Conservation (phyloP, 768 basidiomycete species). For the Mycena maculata region DNA sequence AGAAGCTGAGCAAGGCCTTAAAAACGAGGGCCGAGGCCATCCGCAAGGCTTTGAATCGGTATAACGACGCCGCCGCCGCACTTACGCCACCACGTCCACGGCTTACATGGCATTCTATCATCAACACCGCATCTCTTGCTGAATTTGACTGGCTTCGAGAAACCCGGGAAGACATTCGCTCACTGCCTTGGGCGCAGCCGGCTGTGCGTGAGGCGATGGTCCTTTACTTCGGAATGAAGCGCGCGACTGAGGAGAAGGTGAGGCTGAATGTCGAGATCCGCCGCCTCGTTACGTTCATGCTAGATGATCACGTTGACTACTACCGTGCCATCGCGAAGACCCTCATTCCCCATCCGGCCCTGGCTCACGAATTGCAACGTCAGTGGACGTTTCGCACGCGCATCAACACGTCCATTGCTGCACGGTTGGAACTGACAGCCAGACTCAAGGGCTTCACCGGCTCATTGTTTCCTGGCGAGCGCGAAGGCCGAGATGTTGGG, state of each 20-base stretch:
- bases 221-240: slow-evolving; percentile 24
- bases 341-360: not conserved
- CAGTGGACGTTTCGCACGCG: no score
- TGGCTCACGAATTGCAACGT: not conserved
- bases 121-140: slow-evolving; percentile 29
- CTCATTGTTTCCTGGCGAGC: no score
- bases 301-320: slow-evolving; percentile 19
- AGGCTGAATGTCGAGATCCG: slow-evolving; percentile 38
- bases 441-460: no score
- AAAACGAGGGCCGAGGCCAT: slow-evolving; percentile 30
- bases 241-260: slow-evolving; percentile 38
- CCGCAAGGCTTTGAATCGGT: slow-evolving; percentile 16
- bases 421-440: no score
- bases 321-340: not conserved
- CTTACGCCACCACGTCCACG: slow-evolving; percentile 15
- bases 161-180: slow-evolving; percentile 15
- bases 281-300: slow-evolving; percentile 33
- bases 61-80: slow-evolving; percentile 26
- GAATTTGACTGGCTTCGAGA: slow-evolving; percentile 36
- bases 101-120: slow-evolving; percentile 33
- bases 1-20: slow-evolving; percentile 31
- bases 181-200: slow-evolving; percentile 21
- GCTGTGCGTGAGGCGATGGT: slow-evolving; percentile 15
- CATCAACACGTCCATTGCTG: no score
- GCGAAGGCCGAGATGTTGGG: no score